phyloP scores from a whole-genome alignment of 805 yeast genomes.

The Ogataea salicorniae region DNA sequence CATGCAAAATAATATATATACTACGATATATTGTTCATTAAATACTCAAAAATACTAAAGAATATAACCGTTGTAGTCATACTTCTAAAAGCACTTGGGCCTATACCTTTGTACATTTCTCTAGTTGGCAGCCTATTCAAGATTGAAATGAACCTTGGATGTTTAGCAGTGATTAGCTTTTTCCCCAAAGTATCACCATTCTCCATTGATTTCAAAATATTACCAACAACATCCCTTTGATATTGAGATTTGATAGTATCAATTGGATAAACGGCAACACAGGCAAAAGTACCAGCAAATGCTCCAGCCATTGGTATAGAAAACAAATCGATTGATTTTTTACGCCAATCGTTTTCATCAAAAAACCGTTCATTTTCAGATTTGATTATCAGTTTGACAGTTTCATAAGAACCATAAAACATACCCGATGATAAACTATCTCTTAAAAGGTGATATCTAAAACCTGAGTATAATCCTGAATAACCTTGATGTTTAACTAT shows the following conservation, averaged over 20 bases:
- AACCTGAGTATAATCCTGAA: constrained; percentile 68
- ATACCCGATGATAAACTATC: constrained; percentile 69
- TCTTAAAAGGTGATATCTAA: constrained; percentile 57
- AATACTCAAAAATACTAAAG: constrained; percentile 64
- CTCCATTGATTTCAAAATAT: constrained; percentile 49
- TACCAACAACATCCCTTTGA: constrained; percentile 69
- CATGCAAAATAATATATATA: not conserved
- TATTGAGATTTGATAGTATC: constrained; percentile 75
- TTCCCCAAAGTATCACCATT: constrained; percentile 21
- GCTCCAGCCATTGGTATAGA: constrained; percentile 73
- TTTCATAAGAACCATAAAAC: constrained; percentile 72
- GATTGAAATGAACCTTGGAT: constrained; percentile 23
- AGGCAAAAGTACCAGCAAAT: constrained; percentile 65
- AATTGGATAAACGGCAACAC: constrained; percentile 73
- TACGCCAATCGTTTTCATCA: constrained; percentile 7
- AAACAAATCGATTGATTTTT: constrained; percentile 31
- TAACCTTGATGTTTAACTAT: constrained; percentile 57
- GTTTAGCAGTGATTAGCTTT: constrained; percentile 19
- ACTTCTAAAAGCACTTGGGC: constrained; percentile 68
- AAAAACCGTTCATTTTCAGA: constrained; percentile 26
- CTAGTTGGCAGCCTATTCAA: constrained; percentile 30
- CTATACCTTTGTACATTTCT: constrained; percentile 69
- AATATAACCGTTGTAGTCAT: constrained; percentile 70
- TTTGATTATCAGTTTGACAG: constrained; percentile 46
- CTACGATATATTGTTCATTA: constrained; percentile 53